phyloP scores from a whole-genome alignment of 352 stramenopile genomes.

The Phytophthora chlamydospora region DNA sequence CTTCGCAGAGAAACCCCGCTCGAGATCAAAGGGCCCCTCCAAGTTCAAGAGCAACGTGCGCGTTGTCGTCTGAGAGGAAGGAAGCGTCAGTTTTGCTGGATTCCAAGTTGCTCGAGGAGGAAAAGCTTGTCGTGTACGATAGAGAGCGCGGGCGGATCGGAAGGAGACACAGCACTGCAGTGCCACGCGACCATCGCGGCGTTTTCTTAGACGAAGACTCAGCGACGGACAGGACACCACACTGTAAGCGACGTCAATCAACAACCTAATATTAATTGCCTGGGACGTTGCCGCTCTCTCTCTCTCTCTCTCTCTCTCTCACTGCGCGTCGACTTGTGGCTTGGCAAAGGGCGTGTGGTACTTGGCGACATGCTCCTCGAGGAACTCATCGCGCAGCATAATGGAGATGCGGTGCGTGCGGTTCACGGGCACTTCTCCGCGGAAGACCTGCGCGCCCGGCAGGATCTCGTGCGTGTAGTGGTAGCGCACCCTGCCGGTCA shows the following conservation, averaged over 20 bases:
- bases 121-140: constrained; percentile 31
- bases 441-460: constrained; percentile 64
- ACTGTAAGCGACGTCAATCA: constrained; percentile 31
- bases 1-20: constrained; percentile 64
- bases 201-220: background rate
- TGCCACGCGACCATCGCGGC: background rate
- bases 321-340: constrained; percentile 21
- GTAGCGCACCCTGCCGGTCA: constrained; percentile 84
- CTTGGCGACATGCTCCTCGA: constrained; percentile 44
- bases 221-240: constrained; percentile 13
- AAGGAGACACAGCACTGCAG: constrained; percentile 15
- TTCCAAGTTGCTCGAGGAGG: constrained; percentile 7
- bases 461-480: constrained; percentile 90
- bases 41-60: constrained; percentile 80
- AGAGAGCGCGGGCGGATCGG: constrained; percentile 13
- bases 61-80: constrained; percentile 37
- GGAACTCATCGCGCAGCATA: constrained; percentile 79
- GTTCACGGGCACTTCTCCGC: constrained; percentile 54
- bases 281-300: constrained; percentile 14
- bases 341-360: constrained; percentile 44
- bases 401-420: constrained; percentile 85
- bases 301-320: constrained; percentile 21
- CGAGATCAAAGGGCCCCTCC: constrained; percentile 49
- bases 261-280: constrained; percentile 43
- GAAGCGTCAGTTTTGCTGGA: constrained; percentile 6